Percentiles rank a stretch among this genome's conserved stretches.
phyloP scores from a whole-genome alignment of 2,329 filamentous ascomycete genomes.

The Calcarisporium arbuscula region DNA sequence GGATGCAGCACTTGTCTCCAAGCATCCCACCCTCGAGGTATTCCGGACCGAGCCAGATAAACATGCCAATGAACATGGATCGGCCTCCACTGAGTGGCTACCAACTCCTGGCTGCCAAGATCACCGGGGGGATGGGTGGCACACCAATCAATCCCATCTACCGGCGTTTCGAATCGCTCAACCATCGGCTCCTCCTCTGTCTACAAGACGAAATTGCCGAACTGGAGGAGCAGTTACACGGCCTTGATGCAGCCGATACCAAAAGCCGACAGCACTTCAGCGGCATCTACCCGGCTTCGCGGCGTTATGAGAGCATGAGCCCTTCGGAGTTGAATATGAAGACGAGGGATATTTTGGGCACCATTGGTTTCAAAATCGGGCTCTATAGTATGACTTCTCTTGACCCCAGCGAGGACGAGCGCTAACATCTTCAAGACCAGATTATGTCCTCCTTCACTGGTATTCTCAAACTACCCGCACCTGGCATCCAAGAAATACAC shows the following conservation, averaged over 20 bases:
- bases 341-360: constrained; percentile 53
- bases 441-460: constrained; percentile 52
- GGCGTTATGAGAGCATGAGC: constrained; percentile 48
- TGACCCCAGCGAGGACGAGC: background rate
- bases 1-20: background rate
- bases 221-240: constrained; percentile 69
- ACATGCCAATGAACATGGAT: too few relatives aligned
- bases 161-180: constrained; percentile 73
- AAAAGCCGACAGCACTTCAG: constrained; percentile 35
- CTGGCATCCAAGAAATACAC: constrained; percentile 40
- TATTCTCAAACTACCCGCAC: constrained; percentile 42
- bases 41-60: constrained; percentile 1
- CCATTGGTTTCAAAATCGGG: constrained; percentile 58
- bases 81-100: constrained; percentile 55
- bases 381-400: constrained; percentile 54
- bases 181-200: constrained; percentile 75
- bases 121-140: constrained; percentile 26
- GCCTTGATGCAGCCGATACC: constrained; percentile 56
- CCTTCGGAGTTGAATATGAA: constrained; percentile 53
- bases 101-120: constrained; percentile 52
- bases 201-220: constrained; percentile 80
- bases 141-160: constrained; percentile 57
- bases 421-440: constrained; percentile 37
- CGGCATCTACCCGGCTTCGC: constrained; percentile 49
- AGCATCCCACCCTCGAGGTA: constrained; percentile 2